Base-by-base conservation (phyloP, 768 basidiomycete genomes). In the Lactarius pseudohatsudake region DNA sequence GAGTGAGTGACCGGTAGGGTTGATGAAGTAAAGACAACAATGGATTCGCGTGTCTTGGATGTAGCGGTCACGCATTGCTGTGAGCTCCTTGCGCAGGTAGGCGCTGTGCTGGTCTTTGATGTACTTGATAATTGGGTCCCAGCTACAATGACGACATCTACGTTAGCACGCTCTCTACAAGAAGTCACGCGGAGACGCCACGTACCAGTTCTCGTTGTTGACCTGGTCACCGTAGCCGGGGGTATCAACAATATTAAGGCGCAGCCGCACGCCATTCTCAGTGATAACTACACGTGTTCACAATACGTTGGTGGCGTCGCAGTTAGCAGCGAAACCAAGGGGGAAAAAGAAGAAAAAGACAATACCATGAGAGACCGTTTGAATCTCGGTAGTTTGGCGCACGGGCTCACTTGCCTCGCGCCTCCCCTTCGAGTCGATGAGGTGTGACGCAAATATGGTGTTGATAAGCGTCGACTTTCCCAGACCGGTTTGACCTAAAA, bases 61-160 rank as follows among this genome's bases (percentile, higher is more conserved):
- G 81, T 95, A 92, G 64, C 94, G 91, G 84, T 98, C 96, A 69
- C 97, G 91, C 91, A 94, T 94, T 2, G 97, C 96, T 3, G 97
- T 98, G 70, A 98, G 84, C 82, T 99, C 96, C 80, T 99, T 98
- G 79, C 97, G 92, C 62, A 99, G 86, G 79, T 97, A 99, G 43
- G 95, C 94, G 76, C 93, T 95, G 82, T 98, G 96, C 76, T 98
- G 96, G 83, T 98, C 96, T 81, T 96, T 94, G 83, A 98, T 98
- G 78, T 99, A 97, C 79, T 97, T 98, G 76, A 98, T 85, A 73
- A 99, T 98, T 53, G 96, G 92, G 74, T 99, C 96, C 96, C 96
- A 99, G 83, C 93, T 96, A 67, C n/a, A 69, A 64, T 28, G 28
- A 41, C 11, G 30, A 56, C 53, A 59, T 36, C 34, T 36, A 43